A percentile compares a stretch with the other conserved stretches of the same genome.
Conservation (phyloP, 371 early-diverging fungal species). For the Apophysomyces sp. region DNA sequence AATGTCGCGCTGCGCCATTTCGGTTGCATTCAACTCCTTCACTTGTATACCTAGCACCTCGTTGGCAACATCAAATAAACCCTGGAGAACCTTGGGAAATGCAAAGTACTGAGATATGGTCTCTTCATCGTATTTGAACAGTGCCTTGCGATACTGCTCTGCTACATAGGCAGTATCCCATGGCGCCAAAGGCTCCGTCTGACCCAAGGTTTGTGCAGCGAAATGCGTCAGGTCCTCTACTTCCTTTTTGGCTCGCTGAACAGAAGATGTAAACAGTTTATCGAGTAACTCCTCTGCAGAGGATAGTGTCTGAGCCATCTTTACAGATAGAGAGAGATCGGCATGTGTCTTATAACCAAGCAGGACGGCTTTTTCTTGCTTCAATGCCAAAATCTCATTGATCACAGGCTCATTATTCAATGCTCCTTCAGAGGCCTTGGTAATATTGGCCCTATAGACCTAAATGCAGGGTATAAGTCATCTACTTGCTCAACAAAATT, state of each 20-base stretch:
- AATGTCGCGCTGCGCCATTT: constrained; percentile 36
- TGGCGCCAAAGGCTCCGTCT: constrained; percentile 48
- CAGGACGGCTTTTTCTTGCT: constrained; percentile 51
- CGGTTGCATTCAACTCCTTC: constrained; percentile 36
- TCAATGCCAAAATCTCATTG: constrained; percentile 55
- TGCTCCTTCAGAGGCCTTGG: constrained; percentile 53
- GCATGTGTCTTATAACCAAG: constrained; percentile 59
- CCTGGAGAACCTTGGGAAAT: constrained; percentile 60
- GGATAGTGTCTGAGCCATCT: constrained; percentile 59
- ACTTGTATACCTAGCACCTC: constrained; percentile 62
- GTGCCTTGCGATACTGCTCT: constrained; percentile 60
- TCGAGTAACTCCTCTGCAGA: constrained; percentile 52
- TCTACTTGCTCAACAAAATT: neutral
- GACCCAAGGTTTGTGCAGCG: constrained; percentile 38
- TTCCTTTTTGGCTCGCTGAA: constrained; percentile 50
- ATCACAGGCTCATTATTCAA: constrained; percentile 62
- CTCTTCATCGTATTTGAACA: constrained; percentile 63
- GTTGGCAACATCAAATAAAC: constrained; percentile 58
- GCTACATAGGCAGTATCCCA: constrained; percentile 61
- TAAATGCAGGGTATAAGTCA: constrained; percentile 1
- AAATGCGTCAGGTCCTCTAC: constrained; percentile 46
- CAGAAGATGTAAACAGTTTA: constrained; percentile 46
- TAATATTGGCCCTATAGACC: constrained; percentile 59
- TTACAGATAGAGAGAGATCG: constrained; percentile 59
- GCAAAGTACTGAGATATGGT: constrained; percentile 63